Conservation (phyloP, 257 asterid genomes). For the Nicotiana tabacum region DNA sequence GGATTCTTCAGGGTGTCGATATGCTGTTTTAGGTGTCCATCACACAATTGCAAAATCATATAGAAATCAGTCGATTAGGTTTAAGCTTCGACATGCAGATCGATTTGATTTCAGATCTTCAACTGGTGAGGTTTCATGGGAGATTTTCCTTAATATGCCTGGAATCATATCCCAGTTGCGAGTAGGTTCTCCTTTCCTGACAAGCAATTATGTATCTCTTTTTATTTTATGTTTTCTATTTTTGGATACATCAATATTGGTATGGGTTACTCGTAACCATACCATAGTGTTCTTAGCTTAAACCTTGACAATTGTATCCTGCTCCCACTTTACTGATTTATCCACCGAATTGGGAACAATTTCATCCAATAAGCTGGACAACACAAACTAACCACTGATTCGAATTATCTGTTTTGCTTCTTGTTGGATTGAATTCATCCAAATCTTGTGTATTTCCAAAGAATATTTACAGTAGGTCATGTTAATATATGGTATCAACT, state of each 20-base stretch:
- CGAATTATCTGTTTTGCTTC: neutral
- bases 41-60: conserved; percentile 30
- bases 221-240: neutral
- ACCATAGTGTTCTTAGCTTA: neutral
- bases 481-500: neutral
- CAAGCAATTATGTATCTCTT: neutral
- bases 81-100: conserved; percentile 36
- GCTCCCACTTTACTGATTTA: neutral
- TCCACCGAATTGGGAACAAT: neutral
- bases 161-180: conserved; percentile 25
- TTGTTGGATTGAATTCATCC: neutral
- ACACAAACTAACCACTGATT: neutral
- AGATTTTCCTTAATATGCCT: conserved; percentile 33
- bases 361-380: neutral
- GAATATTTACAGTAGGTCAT: neutral
- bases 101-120: conserved; percentile 42
- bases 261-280: neutral
- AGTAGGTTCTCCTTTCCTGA: conserved; percentile 19
- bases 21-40: conserved; percentile 36
- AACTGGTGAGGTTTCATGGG: conserved; percentile 34
- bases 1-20: conserved; percentile 32
- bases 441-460: neutral
- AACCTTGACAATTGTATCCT: neutral
- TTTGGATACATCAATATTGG: neutral
- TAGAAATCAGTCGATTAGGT: conserved; percentile 33